Percentiles rank a stretch among this genome's conserved stretches.
phyloP scores from a whole-genome alignment of 129 eudicot species.

The Rutidosis leptorrhynchoides region DNA sequence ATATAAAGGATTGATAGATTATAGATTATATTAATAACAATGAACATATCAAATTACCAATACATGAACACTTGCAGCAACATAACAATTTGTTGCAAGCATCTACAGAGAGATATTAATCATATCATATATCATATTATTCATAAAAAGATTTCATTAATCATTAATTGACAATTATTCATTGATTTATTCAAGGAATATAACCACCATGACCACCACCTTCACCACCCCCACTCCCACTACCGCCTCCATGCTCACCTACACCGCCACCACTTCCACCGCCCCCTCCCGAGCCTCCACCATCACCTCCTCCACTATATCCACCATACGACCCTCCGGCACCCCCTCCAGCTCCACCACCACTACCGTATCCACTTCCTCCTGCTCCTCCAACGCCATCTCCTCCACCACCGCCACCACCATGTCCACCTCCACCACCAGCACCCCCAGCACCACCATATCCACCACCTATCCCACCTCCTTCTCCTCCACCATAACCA shows the following conservation, averaged over 20 bases:
- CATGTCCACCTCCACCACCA: slow-evolving; percentile 49
- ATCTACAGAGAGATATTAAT: not conserved
- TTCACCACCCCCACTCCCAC: slow-evolving; percentile 39
- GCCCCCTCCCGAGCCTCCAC: slow-evolving; percentile 47
- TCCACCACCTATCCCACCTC: slow-evolving; percentile 43
- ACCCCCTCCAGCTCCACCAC: slow-evolving; percentile 37
- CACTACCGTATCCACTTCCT: slow-evolving; percentile 40
- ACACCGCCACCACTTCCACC: slow-evolving; percentile 39
- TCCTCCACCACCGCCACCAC: slow-evolving; percentile 48
- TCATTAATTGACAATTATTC: slow-evolving; percentile 9
- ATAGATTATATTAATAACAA: not conserved
- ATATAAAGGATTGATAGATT: too few species aligned
- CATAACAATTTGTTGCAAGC: slow-evolving; percentile 7
- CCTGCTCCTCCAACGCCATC: slow-evolving; percentile 33
- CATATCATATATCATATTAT: slow-evolving; percentile 14
- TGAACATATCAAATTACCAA: not conserved
- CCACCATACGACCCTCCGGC: slow-evolving; percentile 30
- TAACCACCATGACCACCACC: slow-evolving; percentile 41
- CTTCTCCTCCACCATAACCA: slow-evolving; percentile 43
- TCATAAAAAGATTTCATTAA: not conserved
- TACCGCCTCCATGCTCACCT: slow-evolving; percentile 37
- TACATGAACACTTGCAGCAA: not conserved
- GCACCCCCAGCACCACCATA: slow-evolving; percentile 41
- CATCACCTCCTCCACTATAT: slow-evolving; percentile 39
- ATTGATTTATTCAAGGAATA: slow-evolving; percentile 21